Evolutionary conservation across 345 rosid species (phyloP).

Genomic region (Angophora floribunda): DNA sequence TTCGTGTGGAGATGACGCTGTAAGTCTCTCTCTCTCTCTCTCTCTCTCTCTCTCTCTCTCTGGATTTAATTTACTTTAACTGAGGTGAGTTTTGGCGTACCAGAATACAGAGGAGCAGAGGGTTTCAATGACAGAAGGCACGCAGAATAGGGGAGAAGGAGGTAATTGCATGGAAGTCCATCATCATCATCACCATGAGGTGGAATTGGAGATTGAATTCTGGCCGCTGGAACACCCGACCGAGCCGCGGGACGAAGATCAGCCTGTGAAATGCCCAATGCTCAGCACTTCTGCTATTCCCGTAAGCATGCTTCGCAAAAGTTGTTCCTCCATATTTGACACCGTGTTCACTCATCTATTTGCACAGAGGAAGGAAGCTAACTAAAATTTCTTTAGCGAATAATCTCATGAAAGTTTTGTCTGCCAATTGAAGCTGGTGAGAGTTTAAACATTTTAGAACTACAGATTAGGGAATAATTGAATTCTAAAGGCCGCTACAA

Average conservation of each 20-base stretch:
- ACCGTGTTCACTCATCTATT: background rate
- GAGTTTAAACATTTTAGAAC: background rate
- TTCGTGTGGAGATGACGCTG: slow-evolving; percentile 20
- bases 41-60: background rate
- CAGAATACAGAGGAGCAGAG: slow-evolving; percentile 19
- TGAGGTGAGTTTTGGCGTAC: background rate
- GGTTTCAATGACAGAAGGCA: slow-evolving; percentile 4
- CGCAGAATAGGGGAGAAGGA: slow-evolving; percentile 2
- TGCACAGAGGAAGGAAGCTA: background rate
- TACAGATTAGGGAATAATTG: background rate
- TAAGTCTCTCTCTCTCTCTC: slow-evolving; percentile 8
- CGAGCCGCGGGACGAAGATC: slow-evolving; percentile 90
- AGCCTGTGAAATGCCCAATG: slow-evolving; percentile 82
- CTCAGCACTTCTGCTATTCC: slow-evolving; percentile 46
- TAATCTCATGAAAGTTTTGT: background rate
- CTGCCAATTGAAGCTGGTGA: background rate
- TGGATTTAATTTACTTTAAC: background rate
- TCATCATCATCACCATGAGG: background rate
- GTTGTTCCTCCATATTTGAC: background rate
- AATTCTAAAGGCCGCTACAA: background rate
- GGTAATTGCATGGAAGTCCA: slow-evolving; percentile 16
- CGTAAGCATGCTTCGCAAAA: slow-evolving; percentile 21
- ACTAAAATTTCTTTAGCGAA: background rate
- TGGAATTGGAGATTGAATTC: slow-evolving; percentile 43
- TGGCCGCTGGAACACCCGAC: slow-evolving; percentile 85